These are phyloP conservation scores for Aspergillus novoparasiticus DNA, from an alignment of 2,329 filamentous ascomycete genomes.

Conservation along the genomic window DNA sequence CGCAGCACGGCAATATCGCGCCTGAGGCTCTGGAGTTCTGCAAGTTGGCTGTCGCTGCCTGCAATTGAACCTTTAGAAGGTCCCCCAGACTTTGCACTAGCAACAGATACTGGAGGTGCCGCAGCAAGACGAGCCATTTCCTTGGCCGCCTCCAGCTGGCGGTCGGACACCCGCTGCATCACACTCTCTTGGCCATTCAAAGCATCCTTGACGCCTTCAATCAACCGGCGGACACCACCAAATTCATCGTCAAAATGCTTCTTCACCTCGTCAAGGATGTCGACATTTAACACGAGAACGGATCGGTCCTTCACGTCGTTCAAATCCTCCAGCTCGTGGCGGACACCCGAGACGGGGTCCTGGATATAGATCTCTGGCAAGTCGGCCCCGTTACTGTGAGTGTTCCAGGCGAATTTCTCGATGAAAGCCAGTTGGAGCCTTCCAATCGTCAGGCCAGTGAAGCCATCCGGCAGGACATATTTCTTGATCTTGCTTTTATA, in stretches of 20 bases:
- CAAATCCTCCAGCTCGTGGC: slow-evolving; percentile 93
- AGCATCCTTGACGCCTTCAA: slow-evolving; percentile 83
- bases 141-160: slow-evolving; percentile 84
- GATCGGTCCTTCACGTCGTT: slow-evolving; percentile 91
- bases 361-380: slow-evolving; percentile 98
- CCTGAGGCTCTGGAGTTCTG: slow-evolving; percentile 78
- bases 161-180: slow-evolving; percentile 83
- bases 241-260: slow-evolving; percentile 93
- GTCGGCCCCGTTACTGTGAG: slow-evolving; percentile 88
- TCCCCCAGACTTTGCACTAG: slow-evolving; percentile 28
- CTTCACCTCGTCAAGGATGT: slow-evolving; percentile 93
- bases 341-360: slow-evolving; percentile 91
- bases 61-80: slow-evolving; percentile 29
- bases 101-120: slow-evolving; percentile 42
- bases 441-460: slow-evolving; percentile 80
- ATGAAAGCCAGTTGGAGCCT: slow-evolving; percentile 94
- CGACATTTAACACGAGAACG: slow-evolving; percentile 92
- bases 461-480: slow-evolving; percentile 82
- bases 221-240: slow-evolving; percentile 73
- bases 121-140: slow-evolving; percentile 73
- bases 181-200: slow-evolving; percentile 81
- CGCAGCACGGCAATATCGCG: slow-evolving; percentile 88
- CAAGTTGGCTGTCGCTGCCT: slow-evolving; percentile 63
- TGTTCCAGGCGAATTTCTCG: slow-evolving; percentile 99
- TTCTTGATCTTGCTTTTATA: slow-evolving; percentile 98